Conservation (phyloP, 495 filamentous ascomycete species). For the Xylaria scruposa region DNA sequence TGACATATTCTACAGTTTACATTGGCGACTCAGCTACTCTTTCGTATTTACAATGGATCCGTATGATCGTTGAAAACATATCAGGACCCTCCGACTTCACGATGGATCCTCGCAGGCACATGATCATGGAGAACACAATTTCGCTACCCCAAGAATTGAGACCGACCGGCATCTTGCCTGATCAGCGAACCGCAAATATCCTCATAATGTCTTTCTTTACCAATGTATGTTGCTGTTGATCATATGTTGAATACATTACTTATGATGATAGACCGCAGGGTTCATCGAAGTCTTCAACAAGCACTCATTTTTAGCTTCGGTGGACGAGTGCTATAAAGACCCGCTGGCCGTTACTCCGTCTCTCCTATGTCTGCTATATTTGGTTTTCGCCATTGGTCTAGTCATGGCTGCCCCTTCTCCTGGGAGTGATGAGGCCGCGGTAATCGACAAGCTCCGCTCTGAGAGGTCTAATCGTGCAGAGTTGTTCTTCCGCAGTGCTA, state of each 20-base stretch:
- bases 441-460: slow-evolving; percentile 58
- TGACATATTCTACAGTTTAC: slow-evolving; percentile 55
- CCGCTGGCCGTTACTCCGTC: slow-evolving; percentile 55
- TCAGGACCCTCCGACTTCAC: slow-evolving; percentile 72
- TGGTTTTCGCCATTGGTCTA: slow-evolving; percentile 66
- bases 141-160: slow-evolving; percentile 52
- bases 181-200: slow-evolving; percentile 59
- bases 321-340: slow-evolving; percentile 61
- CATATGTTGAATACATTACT: slow-evolving; percentile 18
- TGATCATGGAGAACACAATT: slow-evolving; percentile 68
- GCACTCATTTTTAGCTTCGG: slow-evolving; percentile 51
- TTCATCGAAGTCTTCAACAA: slow-evolving; percentile 63
- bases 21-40: slow-evolving; percentile 76
- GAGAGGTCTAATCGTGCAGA: slow-evolving; percentile 59
- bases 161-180: slow-evolving; percentile 59
- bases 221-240: slow-evolving; percentile 53
- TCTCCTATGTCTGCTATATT: slow-evolving; percentile 61
- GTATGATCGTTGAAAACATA: slow-evolving; percentile 72
- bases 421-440: slow-evolving; percentile 52
- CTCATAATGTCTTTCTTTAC: slow-evolving; percentile 66
- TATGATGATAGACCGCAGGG: slow-evolving; percentile 57
- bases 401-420: slow-evolving; percentile 60
- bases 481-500: slow-evolving; percentile 65
- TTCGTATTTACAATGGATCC: slow-evolving; percentile 73
- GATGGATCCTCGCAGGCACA: slow-evolving; percentile 70